Percentiles rank a stretch among this genome's conserved stretches.
phyloP scores from a whole-genome alignment of 1,284 basidiomycete genomes.

The Stereum hirsutum region DNA sequence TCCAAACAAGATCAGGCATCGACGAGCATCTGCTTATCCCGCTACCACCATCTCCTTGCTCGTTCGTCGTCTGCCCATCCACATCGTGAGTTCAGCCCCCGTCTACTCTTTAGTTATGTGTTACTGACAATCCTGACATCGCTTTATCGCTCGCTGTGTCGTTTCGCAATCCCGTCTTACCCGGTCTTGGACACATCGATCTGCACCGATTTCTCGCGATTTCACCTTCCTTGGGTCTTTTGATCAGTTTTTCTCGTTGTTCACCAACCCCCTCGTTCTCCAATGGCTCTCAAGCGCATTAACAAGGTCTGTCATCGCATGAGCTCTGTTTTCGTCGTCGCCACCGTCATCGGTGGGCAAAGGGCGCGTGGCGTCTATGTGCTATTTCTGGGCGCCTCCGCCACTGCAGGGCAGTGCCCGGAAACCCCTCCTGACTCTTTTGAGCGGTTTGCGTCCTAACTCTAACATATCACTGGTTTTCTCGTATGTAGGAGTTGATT shows the following conservation, averaged over 20 bases:
- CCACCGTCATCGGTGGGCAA: neutral
- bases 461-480: conserved; percentile 8
- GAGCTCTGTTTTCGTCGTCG: conserved; percentile 2
- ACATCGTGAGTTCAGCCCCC: conserved; percentile 12
- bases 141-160: neutral
- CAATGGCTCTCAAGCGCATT: conserved; percentile 96
- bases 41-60: conserved; percentile 13
- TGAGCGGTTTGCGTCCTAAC: neutral
- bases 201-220: conserved; percentile 18
- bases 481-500: conserved; percentile 73
- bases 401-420: neutral
- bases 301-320: conserved; percentile 67
- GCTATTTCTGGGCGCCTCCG: neutral
- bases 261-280: conserved; percentile 16
- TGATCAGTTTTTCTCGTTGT: conserved; percentile 14
- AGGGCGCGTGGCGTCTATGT: neutral
- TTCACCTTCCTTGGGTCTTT: conserved; percentile 5
- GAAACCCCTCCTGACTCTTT: neutral
- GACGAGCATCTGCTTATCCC: conserved; percentile 6
- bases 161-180: conserved; percentile 2
- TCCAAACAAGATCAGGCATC: conserved; percentile 10
- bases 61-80: conserved; percentile 10
- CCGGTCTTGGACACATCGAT: conserved; percentile 8
- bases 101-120: neutral
- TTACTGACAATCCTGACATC: conserved; percentile 4